Percentiles rank a stretch among this genome's conserved stretches.
These are phyloP conservation scores for Grosmannia clavigera DNA, from an alignment of 2,329 filamentous ascomycete species.

Conservation along the genomic window DNA sequence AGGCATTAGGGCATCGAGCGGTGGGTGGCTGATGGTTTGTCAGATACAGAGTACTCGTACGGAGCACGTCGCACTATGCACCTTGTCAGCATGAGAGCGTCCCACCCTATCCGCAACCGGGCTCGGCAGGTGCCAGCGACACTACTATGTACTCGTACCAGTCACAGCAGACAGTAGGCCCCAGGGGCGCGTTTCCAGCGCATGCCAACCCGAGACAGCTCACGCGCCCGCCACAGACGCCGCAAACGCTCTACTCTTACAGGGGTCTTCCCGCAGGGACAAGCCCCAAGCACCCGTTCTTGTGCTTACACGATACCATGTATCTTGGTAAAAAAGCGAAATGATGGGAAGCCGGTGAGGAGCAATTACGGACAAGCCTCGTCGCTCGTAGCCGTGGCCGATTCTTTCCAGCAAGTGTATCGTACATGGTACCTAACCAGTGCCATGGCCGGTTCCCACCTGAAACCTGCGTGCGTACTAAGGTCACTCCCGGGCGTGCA, in stretches of 20 bases:
- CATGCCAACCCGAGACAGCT: constrained; percentile 2
- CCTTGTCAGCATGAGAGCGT: not conserved
- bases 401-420: not conserved
- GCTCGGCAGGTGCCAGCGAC: not conserved
- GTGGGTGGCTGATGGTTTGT: not conserved
- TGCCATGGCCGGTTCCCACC: not conserved
- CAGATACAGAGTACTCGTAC: no score
- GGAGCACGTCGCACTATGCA: no score
- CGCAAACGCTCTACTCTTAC: not conserved
- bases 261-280: not conserved
- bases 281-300: no score
- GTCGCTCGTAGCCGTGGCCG: no score
- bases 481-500: not conserved
- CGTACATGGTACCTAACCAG: not conserved
- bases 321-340: no score
- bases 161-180: no score
- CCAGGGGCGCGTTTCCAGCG: not conserved
- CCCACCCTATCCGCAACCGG: not conserved
- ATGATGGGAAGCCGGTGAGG: no score
- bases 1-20: not conserved
- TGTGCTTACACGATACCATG: no score
- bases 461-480: not conserved
- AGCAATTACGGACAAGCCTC: no score
- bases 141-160: not conserved
- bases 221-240: not conserved